phyloP scores from a whole-genome alignment of 306 rosid genomes.

The Quercus dentata region DNA sequence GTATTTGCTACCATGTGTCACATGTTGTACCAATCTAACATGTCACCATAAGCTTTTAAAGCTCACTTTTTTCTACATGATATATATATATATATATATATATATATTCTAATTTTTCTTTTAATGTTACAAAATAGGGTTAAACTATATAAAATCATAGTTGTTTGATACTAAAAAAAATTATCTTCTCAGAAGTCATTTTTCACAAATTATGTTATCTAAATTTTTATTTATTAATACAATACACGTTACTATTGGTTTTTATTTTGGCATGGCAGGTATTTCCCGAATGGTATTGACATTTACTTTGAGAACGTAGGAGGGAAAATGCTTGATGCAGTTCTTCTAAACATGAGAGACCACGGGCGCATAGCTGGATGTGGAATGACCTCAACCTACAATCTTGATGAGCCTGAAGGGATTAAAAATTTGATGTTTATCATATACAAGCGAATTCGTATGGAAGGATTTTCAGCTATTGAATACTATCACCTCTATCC shows the following conservation, averaged over 20 bases:
- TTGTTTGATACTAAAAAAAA: no score
- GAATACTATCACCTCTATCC: slow-evolving; percentile 11
- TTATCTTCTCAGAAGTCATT: no score
- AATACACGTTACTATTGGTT: not conserved
- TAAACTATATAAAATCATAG: no score
- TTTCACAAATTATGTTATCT: no score
- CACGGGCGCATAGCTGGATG: slow-evolving; percentile 10
- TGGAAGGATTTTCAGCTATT: not conserved
- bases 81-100: no score
- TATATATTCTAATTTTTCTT: no score
- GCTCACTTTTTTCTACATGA: no score
- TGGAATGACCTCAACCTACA: slow-evolving; percentile 5
- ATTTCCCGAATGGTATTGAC: slow-evolving; percentile 12
- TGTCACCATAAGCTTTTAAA: not conserved
- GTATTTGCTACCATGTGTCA: not conserved
- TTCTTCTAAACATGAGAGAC: slow-evolving; percentile 10
- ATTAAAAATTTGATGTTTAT: slow-evolving; percentile 2
- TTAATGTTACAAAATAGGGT: no score
- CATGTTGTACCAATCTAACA: not conserved
- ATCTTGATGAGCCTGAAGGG: not conserved
- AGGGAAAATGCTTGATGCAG: slow-evolving; percentile 15
- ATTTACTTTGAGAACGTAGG: slow-evolving; percentile 18
- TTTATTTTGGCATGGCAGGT: not conserved
- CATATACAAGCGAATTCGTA: slow-evolving; percentile 5
- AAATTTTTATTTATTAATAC: no score